Percentiles rank a stretch among this genome's conserved stretches.
Evolutionary conservation across 2,329 filamentous ascomycete genomes (phyloP).

Genomic region (Ophiocordyceps camponoti-saundersi): DNA sequence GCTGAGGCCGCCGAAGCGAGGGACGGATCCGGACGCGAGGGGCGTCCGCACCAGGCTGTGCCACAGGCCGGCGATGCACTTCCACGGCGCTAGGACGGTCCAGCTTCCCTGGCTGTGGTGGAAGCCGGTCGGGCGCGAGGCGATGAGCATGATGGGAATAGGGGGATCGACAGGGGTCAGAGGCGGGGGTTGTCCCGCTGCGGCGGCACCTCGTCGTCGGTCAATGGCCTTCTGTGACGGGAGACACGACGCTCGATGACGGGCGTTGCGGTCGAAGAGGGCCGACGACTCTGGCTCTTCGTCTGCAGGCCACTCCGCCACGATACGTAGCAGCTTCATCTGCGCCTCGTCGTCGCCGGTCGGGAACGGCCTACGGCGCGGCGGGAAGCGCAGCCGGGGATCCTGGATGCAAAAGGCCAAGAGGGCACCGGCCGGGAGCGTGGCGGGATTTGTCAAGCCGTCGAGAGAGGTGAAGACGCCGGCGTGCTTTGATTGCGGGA

Average conservation of each 20-base stretch:
- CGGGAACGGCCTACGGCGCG: conserved; percentile 32
- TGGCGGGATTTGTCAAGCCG: conserved; percentile 48
- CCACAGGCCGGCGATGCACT: conserved; percentile 75
- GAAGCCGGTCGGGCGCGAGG: conserved; percentile 31
- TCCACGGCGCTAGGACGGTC: conserved; percentile 81
- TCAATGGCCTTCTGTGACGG: conserved; percentile 71
- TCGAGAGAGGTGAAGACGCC: conserved; percentile 32
- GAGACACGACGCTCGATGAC: conserved; percentile 46
- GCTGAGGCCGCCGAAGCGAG: conserved; percentile 65
- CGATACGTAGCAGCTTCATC: conserved; percentile 33
- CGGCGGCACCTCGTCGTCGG: conserved; percentile 47
- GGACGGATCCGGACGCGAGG: conserved; percentile 62
- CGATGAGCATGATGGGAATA: conserved; percentile 61
- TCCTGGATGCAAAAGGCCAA: conserved; percentile 62
- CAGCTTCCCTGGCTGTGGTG: conserved; percentile 49
- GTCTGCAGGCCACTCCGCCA: conserved; percentile 55
- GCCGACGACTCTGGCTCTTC: conserved; percentile 23
- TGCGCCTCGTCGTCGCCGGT: conserved; percentile 19
- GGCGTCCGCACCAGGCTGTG: conserved; percentile 71
- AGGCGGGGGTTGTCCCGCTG: conserved; percentile 45
- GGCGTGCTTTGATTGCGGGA: conserved; percentile 20
- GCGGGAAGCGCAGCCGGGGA: conserved; percentile 65
- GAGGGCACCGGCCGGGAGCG: conserved; percentile 52
- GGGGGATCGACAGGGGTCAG: conserved; percentile 45
- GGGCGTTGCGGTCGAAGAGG: conserved; percentile 52